Evolutionary conservation across 768 basidiomycete species (phyloP), one percentile per base, ranked within the genome.

Genomic region (Cystobasidium ongulense): DNA sequence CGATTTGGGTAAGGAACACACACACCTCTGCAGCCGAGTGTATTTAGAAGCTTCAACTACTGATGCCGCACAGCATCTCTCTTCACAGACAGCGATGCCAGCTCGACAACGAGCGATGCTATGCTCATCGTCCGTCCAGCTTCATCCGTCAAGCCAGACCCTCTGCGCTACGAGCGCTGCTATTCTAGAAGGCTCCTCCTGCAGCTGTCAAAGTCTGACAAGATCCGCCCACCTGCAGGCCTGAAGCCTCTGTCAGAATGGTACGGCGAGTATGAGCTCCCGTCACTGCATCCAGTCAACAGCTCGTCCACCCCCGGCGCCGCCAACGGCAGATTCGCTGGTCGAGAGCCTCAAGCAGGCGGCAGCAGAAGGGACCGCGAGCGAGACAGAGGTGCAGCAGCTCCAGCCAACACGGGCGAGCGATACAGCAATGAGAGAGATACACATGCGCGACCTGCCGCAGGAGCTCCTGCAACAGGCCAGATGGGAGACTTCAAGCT

Each of bases 251-350:
- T 71, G 8, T 29, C 29, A 8, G 53, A 71, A 38, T 71, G 68
- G 68, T 71, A 71, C 36, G 68, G 68, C 52, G 68, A 71, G 29
- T 71, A 71, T 29, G 68, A 71, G 68, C 50, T 27, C 7, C 68
- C 68, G 11, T 31, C 65, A 18, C 2, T 35, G 10, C 65, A 67
- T 23, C 63, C 25, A 21, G 57, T 27, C 10, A 36, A 36, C 38
- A 64, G 10, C 23, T 27, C 36, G 25, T 31, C 25, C 35, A 36
- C 18, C 27, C 1, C 35, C 17, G 63, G 63, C 15, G 18, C 13
- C 25, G 29, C 27, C 7, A 41, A 41, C 27, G 63, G 63, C 33
- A 36, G 41, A 8, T 27, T 38, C 27, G 36, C 63, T 38, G 63
- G 63, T 64, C 27, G 41, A 38, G 25, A 36, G 3, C 31, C 18